phyloP scores from a whole-genome alignment of 2,329 filamentous ascomycete genomes.

The Dissoconium aciculare region DNA sequence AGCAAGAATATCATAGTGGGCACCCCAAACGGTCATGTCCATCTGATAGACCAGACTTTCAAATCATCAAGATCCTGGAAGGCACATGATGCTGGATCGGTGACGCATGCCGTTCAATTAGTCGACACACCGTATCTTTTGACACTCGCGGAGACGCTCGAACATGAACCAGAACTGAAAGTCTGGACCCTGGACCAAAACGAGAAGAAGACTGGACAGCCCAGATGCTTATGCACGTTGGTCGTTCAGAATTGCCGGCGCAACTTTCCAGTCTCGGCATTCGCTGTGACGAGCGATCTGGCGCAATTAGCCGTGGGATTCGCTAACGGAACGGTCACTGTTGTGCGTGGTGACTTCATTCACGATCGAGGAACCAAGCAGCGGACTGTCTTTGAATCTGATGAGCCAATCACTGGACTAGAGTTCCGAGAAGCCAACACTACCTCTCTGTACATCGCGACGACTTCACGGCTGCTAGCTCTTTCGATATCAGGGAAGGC shows the following conservation, averaged over 20 bases:
- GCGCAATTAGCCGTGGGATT: slow-evolving; percentile 91
- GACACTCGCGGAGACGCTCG: slow-evolving; percentile 76
- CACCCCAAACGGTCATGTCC: slow-evolving; percentile 68
- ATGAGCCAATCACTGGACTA: slow-evolving; percentile 88
- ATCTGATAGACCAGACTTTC: slow-evolving; percentile 75
- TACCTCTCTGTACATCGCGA: slow-evolving; percentile 81
- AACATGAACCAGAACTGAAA: slow-evolving; percentile 74
- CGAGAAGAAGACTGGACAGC: slow-evolving; percentile 83
- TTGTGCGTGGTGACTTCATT: slow-evolving; percentile 85
- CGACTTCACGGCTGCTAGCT: slow-evolving; percentile 73
- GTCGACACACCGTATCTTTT: slow-evolving; percentile 75
- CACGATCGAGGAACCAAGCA: slow-evolving; percentile 91
- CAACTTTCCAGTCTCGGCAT: slow-evolving; percentile 88
- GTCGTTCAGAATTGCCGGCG: slow-evolving; percentile 79
- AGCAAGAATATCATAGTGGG: slow-evolving; percentile 84
- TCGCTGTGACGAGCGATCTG: slow-evolving; percentile 73
- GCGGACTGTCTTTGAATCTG: slow-evolving; percentile 86
- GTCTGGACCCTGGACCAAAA: slow-evolving; percentile 95
- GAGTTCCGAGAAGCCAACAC: slow-evolving; percentile 51
- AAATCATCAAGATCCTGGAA: slow-evolving; percentile 76
- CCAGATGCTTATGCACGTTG: slow-evolving; percentile 74
- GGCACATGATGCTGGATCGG: slow-evolving; percentile 63
- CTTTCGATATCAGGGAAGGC: slow-evolving; percentile 76
- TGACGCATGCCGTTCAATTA: slow-evolving; percentile 86
- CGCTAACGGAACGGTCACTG: slow-evolving; percentile 83